Conservation (phyloP, 139 green algal genomes). For the Microglena sp. region DNA sequence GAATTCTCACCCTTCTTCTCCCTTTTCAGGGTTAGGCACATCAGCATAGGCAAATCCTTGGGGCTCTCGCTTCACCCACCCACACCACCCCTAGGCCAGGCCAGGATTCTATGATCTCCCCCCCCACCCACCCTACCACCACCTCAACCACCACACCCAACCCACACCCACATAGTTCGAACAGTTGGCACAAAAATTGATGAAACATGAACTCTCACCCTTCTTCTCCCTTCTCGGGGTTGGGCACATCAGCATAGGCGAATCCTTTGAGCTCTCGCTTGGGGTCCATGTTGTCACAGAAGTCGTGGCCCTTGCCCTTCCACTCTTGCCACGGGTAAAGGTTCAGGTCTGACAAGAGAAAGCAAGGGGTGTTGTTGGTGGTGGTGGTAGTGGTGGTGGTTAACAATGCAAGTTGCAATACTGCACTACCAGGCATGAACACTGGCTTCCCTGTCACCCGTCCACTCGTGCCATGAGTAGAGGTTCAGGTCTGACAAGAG, state of each 20-base stretch:
- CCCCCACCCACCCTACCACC: too few relatives aligned
- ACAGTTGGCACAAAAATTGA: too few relatives aligned
- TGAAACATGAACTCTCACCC: constrained; percentile 15
- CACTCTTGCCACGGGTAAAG: constrained; percentile 46
- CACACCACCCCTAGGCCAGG: too few relatives aligned
- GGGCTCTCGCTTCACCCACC: too few relatives aligned
- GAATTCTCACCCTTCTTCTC: constrained; percentile 16
- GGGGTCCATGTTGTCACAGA: constrained; percentile 55
- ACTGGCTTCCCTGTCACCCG: too few relatives aligned
- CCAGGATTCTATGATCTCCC: too few relatives aligned
- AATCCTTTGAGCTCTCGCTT: constrained; percentile 30
- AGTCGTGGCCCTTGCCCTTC: constrained; percentile 41
- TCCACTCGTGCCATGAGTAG: background rate
- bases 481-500: background rate
- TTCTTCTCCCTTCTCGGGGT: constrained; percentile 37
- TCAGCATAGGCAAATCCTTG: constrained; percentile 33
- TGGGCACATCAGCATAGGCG: constrained; percentile 30
- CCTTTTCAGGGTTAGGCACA: constrained; percentile 42
- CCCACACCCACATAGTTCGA: too few relatives aligned
- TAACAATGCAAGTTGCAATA: too few relatives aligned
- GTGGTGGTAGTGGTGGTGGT: too few relatives aligned
- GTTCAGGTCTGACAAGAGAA: constrained; percentile 25
- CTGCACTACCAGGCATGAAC: too few relatives aligned
- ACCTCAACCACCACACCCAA: too few relatives aligned
- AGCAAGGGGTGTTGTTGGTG: background rate